These are phyloP conservation scores for Cyclotella cryptica DNA, from an alignment of 108 stramenopile genomes.

Conservation along the genomic window DNA sequence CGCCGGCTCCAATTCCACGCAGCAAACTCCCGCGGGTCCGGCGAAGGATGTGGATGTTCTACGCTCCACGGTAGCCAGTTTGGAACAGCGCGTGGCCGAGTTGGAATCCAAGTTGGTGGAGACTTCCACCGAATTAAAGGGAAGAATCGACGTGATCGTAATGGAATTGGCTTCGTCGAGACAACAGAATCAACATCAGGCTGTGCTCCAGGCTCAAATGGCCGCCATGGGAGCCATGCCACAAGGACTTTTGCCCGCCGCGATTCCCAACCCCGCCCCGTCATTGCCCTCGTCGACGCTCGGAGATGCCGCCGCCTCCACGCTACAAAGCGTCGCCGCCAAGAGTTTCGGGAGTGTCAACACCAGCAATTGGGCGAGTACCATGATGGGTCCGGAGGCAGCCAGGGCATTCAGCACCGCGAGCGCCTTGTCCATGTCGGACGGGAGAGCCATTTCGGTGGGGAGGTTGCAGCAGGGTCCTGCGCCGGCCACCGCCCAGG, in stretches of 20 bases:
- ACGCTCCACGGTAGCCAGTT: constrained; percentile 56
- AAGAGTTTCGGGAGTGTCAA: constrained; percentile 34
- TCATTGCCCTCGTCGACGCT: neutral
- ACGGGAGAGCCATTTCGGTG: constrained; percentile 23
- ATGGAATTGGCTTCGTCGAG: constrained; percentile 39
- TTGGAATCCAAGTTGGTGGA: constrained; percentile 24
- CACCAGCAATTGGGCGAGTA: neutral
- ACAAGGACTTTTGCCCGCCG: neutral
- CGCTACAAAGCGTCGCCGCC: constrained; percentile 5
- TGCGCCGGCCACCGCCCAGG: constrained; percentile 35
- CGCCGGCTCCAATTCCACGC: constrained; percentile 46
- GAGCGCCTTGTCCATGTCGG: constrained; percentile 17
- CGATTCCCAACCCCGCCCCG: neutral
- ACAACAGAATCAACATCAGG: constrained; percentile 6
- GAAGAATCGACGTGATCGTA: constrained; percentile 39
- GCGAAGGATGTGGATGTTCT: constrained; percentile 68
- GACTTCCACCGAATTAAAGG: constrained; percentile 15
- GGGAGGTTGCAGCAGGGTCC: neutral
- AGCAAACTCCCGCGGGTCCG: constrained; percentile 44
- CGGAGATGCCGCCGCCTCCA: constrained; percentile 8
- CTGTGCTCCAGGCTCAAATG: constrained; percentile 3
- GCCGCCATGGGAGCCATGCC: neutral
- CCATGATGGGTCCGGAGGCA: constrained; percentile 32
- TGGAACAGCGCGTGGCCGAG: constrained; percentile 56
- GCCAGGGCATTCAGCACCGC: constrained; percentile 45